These are phyloP conservation scores for Aspergillus heteromorphus DNA, from an alignment of 495 filamentous ascomycete species.

Conservation along the genomic window DNA sequence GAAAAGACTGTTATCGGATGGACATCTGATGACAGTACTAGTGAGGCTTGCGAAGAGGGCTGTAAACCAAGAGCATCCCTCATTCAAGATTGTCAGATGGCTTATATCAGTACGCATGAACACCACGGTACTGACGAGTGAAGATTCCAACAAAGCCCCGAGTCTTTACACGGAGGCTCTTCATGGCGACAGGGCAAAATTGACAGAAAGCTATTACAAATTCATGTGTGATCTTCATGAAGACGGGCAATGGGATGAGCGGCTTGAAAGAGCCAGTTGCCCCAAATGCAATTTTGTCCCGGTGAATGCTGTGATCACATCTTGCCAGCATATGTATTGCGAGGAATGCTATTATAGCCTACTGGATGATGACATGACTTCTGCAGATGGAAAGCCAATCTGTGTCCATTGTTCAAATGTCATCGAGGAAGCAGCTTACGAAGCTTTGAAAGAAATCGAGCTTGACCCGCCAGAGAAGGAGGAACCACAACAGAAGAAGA, in stretches of 20 bases:
- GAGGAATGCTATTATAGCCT: slow-evolving; percentile 38
- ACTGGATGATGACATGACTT: slow-evolving; percentile 12
- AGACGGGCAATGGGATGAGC: slow-evolving; percentile 23
- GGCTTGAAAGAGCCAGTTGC: slow-evolving; percentile 29
- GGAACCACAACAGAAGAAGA: neutral
- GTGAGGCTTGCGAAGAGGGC: slow-evolving; percentile 9
- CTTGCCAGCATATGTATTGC: slow-evolving; percentile 48
- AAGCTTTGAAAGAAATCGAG: neutral
- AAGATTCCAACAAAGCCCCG: neutral
- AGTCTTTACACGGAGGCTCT: neutral
- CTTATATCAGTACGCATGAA: slow-evolving; percentile 3
- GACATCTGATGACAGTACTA: slow-evolving; percentile 33
- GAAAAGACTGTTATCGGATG: slow-evolving; percentile 32
- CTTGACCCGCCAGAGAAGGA: neutral
- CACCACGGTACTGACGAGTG: neutral
- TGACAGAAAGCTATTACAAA: neutral
- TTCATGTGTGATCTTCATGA: slow-evolving; percentile 24
- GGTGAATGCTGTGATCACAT: slow-evolving; percentile 30
- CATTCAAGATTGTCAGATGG: slow-evolving; percentile 10
- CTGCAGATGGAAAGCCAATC: slow-evolving; percentile 9
- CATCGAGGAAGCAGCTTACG: slow-evolving; percentile 16
- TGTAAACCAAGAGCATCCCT: neutral
- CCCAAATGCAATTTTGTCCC: slow-evolving; percentile 25
- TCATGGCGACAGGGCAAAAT: neutral
- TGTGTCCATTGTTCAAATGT: slow-evolving; percentile 17